Evolutionary conservation across 208 protist genomes (phyloP).

Genomic region (Trypanosoma avium): DNA sequence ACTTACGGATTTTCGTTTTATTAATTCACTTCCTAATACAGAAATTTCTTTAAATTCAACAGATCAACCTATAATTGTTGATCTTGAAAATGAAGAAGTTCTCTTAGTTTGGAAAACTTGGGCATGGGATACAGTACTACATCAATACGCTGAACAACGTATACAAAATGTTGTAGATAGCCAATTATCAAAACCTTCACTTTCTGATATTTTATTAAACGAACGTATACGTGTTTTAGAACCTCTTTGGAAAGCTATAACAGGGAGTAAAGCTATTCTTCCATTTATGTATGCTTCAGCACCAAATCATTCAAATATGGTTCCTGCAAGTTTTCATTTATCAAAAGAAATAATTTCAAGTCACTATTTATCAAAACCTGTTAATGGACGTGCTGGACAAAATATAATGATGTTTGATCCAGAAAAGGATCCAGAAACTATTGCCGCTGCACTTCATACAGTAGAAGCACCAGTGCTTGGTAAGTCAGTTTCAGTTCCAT

Average conservation of each 20-base stretch:
- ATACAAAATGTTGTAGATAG: neutral
- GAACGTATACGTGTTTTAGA: slow-evolving; percentile 70
- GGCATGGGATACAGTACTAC: slow-evolving; percentile 83
- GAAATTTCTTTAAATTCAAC: slow-evolving; percentile 27
- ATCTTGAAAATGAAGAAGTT: slow-evolving; percentile 65
- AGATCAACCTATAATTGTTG: slow-evolving; percentile 52
- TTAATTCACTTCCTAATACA: slow-evolving; percentile 4
- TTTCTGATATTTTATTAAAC: slow-evolving; percentile 79
- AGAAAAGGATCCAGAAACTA: slow-evolving; percentile 35
- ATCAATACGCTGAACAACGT: slow-evolving; percentile 42
- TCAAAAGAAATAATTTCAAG: slow-evolving; percentile 58
- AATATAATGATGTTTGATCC: slow-evolving; percentile 77
- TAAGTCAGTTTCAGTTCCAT: slow-evolving; percentile 13
- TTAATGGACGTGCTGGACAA: slow-evolving; percentile 76
- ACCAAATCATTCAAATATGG: slow-evolving; percentile 62
- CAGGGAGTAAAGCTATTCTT: slow-evolving; percentile 76
- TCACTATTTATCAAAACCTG: slow-evolving; percentile 70
- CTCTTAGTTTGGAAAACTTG: slow-evolving; percentile 87
- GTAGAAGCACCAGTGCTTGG: slow-evolving; percentile 13
- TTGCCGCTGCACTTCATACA: slow-evolving; percentile 32
- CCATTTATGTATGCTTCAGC: slow-evolving; percentile 70
- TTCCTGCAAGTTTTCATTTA: slow-evolving; percentile 54
- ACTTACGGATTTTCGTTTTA: slow-evolving; percentile 49
- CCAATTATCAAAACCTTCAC: slow-evolving; percentile 26
- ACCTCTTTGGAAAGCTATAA: slow-evolving; percentile 80